These are phyloP conservation scores for Clitocybe nebularis DNA, from an alignment of 1,284 basidiomycete species.

Conservation along the genomic window DNA sequence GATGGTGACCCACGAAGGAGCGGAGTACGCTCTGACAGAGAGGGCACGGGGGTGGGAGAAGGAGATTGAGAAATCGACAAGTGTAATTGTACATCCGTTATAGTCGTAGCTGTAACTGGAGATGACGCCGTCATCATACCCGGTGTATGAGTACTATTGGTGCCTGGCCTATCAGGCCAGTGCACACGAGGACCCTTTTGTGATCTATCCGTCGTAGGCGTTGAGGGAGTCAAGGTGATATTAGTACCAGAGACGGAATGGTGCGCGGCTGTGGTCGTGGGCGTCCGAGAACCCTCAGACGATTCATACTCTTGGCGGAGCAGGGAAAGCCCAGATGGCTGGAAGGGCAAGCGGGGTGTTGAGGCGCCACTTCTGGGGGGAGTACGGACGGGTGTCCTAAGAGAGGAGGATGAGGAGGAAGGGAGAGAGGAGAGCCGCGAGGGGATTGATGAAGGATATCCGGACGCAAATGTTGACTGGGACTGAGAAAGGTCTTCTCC, in stretches of 20 bases:
- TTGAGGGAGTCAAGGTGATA: not conserved
- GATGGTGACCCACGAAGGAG: constrained; percentile 8
- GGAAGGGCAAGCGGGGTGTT: constrained; percentile 12
- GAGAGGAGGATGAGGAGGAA: constrained; percentile 28
- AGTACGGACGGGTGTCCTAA: constrained; percentile 6
- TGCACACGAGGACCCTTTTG: constrained; percentile 5
- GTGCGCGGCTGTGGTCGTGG: constrained; percentile 11
- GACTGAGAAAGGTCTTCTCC: constrained; percentile 10
- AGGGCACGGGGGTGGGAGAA: not conserved
- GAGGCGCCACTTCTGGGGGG: constrained; percentile 6
- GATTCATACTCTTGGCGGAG: constrained; percentile 22
- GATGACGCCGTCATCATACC: not conserved
- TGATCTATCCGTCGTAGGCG: not conserved
- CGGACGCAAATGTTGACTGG: constrained; percentile 10
- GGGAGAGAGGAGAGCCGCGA: constrained; percentile 5
- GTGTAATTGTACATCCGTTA: not conserved
- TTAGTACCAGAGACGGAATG: not conserved
- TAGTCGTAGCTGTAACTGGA: not conserved
- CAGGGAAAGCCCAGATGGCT: constrained; percentile 30
- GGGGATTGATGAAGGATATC: constrained; percentile 2
- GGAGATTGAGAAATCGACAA: too few relatives aligned
- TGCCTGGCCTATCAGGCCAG: constrained; percentile 7
- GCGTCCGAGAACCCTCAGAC: constrained; percentile 15
- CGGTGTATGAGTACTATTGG: not conserved
- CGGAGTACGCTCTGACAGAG: constrained; percentile 14